Evolutionary conservation across 2,329 filamentous ascomycete genomes (phyloP), one percentile per base, ranked within the genome.

Genomic region (Cadophora malorum): DNA sequence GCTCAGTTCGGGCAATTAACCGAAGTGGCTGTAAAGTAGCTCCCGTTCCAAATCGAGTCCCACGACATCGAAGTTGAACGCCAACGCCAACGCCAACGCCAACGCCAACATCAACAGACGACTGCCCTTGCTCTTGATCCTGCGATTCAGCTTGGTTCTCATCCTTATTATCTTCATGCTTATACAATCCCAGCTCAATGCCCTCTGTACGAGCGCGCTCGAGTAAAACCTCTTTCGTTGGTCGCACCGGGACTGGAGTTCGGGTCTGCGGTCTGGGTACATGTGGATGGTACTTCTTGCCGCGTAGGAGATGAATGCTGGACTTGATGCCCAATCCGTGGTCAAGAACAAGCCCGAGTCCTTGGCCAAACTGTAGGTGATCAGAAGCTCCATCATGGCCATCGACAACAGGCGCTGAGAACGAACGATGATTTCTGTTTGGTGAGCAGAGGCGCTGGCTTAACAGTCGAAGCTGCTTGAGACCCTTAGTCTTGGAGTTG

Each of bases 21-120:
- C 25, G 38, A 62, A 49, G 59, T 3, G 59, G 59, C 59, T 50
- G 59, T 28, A 62, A 10, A 49, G 8, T 35, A 49, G 59, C 25
- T 4, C 38, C 38, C 4, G 28, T 47, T 10, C n/a, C 6, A 35
- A 45, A 47, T 10, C 59, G 38, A n/a, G 59, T 33, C 1, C 41
- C n/a, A 49, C 41, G 38, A 62, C 59, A 12, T 55, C 50, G 45
- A 49, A 9, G 45, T n/a, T 49, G 19, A 49, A n/a, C 45, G 16
- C 41, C 12, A 16, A 45, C 41, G 14, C 6, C 6, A 12, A 41
- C 38, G 14, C 12, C 38, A 23, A 21, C 53, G n/a, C n/a, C n/a
- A n/a, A n/a, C n/a, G n/a, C n/a, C n/a, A n/a, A n/a, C n/a, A n/a
- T n/a, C n/a, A n/a, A 38, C 52, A 55, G n/a, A 45, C 14, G 41